These are phyloP conservation scores for Diaporthe sp. DNA, from an alignment of 2,329 filamentous ascomycete species.

Conservation along the genomic window DNA sequence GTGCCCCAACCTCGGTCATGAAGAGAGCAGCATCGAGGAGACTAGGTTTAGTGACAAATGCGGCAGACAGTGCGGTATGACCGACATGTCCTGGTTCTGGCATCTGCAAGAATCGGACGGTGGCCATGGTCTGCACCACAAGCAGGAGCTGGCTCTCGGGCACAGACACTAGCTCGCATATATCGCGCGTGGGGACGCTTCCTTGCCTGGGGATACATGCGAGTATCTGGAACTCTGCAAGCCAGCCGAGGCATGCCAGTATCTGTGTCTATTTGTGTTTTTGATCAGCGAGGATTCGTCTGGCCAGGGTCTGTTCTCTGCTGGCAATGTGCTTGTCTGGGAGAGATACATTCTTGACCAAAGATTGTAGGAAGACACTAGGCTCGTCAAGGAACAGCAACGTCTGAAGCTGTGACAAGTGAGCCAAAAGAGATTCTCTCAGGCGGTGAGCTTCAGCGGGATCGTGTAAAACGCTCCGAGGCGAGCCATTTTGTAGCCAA, in stretches of 20 bases:
- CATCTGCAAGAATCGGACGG: constrained; percentile 49
- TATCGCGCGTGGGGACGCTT: constrained; percentile 48
- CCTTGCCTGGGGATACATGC: constrained; percentile 53
- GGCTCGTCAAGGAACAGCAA: neutral
- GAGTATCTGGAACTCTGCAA: constrained; percentile 55
- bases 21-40: constrained; percentile 52
- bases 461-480: neutral
- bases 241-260: constrained; percentile 51
- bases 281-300: neutral
- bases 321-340: neutral
- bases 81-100: constrained; percentile 45
- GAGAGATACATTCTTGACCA: neutral
- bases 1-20: constrained; percentile 47
- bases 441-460: neutral
- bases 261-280: constrained; percentile 5
- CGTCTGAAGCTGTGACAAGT: neutral
- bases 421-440: neutral
- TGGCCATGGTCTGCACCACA: constrained; percentile 46
- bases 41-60: constrained; percentile 47
- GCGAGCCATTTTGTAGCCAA: neutral
- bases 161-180: constrained; percentile 52
- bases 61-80: constrained; percentile 50
- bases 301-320: too few relatives aligned
- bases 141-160: constrained; percentile 50
- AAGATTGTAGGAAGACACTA: neutral